Conservation (phyloP, 2,329 filamentous ascomycete genomes). For the Colletotrichum tofieldiae region DNA sequence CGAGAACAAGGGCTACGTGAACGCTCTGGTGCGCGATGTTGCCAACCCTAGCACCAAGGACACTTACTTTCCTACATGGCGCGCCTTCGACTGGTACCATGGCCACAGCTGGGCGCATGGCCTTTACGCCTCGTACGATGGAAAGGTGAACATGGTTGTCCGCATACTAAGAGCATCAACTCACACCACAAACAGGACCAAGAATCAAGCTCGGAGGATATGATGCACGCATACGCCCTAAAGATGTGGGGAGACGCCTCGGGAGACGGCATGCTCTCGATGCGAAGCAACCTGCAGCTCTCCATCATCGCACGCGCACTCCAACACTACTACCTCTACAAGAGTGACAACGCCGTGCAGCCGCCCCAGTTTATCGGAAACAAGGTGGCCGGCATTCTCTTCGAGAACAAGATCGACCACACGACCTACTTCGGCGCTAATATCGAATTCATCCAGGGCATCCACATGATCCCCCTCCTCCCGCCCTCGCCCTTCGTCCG, state of each 20-base stretch:
- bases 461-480: constrained; percentile 86
- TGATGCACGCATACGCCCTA: constrained; percentile 87
- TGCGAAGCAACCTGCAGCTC: constrained; percentile 86
- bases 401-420: constrained; percentile 97
- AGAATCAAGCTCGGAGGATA: constrained; percentile 92
- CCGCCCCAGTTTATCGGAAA: constrained; percentile 86
- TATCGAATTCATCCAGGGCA: constrained; percentile 81
- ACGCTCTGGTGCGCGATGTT: constrained; percentile 85
- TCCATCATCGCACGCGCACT: constrained; percentile 82
- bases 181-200: constrained; percentile 65
- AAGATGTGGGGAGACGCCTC: constrained; percentile 93
- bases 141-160: constrained; percentile 67
- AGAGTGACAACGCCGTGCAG: constrained; percentile 76
- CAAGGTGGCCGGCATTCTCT: constrained; percentile 80
- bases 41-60: constrained; percentile 83
- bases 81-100: constrained; percentile 94
- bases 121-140: constrained; percentile 78
- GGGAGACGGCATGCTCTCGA: constrained; percentile 85
- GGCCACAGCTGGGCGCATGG: constrained; percentile 96
- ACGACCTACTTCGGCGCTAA: constrained; percentile 88
- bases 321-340: constrained; percentile 87
- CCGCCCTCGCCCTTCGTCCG: constrained; percentile 79
- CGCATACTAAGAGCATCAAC: neutral
- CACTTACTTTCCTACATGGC: constrained; percentile 83
- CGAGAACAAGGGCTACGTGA: constrained; percentile 84